Evolutionary conservation across 1,284 basidiomycete genomes (phyloP), one percentile per base, ranked within the genome.

Genomic region (Ustilago nuda): DNA sequence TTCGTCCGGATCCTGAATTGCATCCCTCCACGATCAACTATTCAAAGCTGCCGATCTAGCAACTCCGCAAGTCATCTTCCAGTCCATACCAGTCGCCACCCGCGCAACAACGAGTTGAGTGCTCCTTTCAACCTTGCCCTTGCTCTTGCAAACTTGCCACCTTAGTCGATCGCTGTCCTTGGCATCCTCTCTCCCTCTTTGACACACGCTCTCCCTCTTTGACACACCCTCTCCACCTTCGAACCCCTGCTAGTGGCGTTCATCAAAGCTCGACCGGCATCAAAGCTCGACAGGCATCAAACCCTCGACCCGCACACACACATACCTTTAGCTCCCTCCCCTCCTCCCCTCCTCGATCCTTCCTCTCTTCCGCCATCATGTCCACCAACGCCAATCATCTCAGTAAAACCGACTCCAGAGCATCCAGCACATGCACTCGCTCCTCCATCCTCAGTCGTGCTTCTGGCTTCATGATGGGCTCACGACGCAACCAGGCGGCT

Each of bases 371-470:
- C 53, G 56, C 36, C 68, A 68, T 37, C 73, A 76, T 76, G 73
- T 67, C 73, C 51, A 32, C 43, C 43, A n/a, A 45, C 19, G 43
- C 19, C 11, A 45, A 45, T 11, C 43, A 55, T 30, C 65, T 76
- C 30, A 56, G 35, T 41, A 67, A 72, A 27, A 72, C 73, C 52
- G 17, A 54, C n/a, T 72, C 74, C 13, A 59, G 74, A 33, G 65
- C 65, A 41, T 76, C 73, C 27, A 71, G 65, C 58, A 66, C 73
- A 4, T 64, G 65, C 51, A 68, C 73, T 4, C 66, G 66, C 37
- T 56, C 64, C 39, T 76, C 74, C 54, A 32, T 77, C 51, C 65
- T 77, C 32, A 60, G 64, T 56, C 62, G 75, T 13, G 75, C 75
- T 7, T 77, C 75, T 19, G 67, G 64, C 17, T 73, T 70, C 61